Conservation (phyloP, 1,139 yeast genomes). For the Protomyces lactucae-debilis region DNA sequence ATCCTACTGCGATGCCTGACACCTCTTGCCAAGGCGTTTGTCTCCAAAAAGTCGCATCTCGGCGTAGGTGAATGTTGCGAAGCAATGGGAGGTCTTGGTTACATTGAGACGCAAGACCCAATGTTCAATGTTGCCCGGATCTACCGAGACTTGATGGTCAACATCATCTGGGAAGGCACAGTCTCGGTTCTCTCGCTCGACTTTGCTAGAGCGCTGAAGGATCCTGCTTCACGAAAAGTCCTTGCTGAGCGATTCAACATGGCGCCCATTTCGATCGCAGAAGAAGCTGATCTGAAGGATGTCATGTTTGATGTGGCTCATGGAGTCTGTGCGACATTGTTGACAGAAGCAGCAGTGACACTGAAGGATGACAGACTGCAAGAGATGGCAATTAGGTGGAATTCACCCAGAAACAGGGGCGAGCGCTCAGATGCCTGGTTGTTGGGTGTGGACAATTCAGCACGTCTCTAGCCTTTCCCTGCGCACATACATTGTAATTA, state of each 20-base stretch:
- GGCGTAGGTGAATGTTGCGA: constrained; percentile 40
- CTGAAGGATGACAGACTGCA: background rate
- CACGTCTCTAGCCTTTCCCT: background rate
- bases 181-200: background rate
- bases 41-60: constrained; percentile 36
- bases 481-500: too few species aligned
- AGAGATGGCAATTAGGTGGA: background rate
- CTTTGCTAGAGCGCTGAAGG: background rate
- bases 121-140: constrained; percentile 37
- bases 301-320: background rate
- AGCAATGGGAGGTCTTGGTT: constrained; percentile 39
- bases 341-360: background rate
- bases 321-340: background rate
- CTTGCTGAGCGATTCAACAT: background rate
- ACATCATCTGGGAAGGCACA: constrained; percentile 39
- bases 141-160: constrained; percentile 38
- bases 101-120: constrained; percentile 37
- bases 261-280: background rate
- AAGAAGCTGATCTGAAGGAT: background rate
- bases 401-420: background rate
- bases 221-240: background rate
- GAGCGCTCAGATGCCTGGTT: background rate
- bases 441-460: background rate
- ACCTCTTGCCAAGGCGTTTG: constrained; percentile 37
- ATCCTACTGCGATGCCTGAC: constrained; percentile 36